Percentiles rank a stretch among this genome's conserved stretches.
phyloP scores from a whole-genome alignment of 2,329 filamentous ascomycete genomes.

The Ascosphaera acerosa region DNA sequence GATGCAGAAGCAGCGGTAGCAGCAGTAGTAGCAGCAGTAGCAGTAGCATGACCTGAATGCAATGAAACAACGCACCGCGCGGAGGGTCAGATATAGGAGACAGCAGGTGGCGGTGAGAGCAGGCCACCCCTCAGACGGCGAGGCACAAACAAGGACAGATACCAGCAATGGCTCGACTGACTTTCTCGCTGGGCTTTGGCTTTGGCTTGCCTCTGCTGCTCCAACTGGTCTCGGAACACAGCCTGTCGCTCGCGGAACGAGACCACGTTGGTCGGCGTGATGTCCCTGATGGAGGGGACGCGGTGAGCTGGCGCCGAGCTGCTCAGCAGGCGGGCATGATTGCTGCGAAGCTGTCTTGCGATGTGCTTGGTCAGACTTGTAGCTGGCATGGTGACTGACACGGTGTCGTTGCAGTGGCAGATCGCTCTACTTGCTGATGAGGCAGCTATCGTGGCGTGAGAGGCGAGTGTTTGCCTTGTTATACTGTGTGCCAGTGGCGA shows the following conservation, averaged over 20 bases:
- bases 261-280: constrained; percentile 45
- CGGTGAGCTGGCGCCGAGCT: constrained; percentile 23
- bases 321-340: background rate
- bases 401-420: no score
- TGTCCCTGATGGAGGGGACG: constrained; percentile 62
- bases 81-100: no score
- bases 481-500: no score
- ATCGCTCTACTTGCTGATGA: no score
- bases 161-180: constrained; percentile 33
- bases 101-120: no score
- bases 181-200: constrained; percentile 46
- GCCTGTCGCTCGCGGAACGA: constrained; percentile 65
- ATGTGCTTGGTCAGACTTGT: constrained; percentile 2
- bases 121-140: no score
- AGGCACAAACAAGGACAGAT: constrained; percentile 16
- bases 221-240: constrained; percentile 60
- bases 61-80: no score
- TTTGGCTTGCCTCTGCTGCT: constrained; percentile 48
- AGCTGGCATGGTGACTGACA: background rate
- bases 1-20: constrained; percentile 11
- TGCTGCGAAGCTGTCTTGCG: constrained; percentile 7
- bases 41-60: constrained; percentile 4
- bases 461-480: no score
- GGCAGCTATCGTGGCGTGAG: no score
- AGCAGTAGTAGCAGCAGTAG: constrained; percentile 14